Evolutionary conservation across 2,329 filamentous ascomycete species (phyloP), one percentile per base, ranked within the genome.

Genomic region (Metarhizium album): DNA sequence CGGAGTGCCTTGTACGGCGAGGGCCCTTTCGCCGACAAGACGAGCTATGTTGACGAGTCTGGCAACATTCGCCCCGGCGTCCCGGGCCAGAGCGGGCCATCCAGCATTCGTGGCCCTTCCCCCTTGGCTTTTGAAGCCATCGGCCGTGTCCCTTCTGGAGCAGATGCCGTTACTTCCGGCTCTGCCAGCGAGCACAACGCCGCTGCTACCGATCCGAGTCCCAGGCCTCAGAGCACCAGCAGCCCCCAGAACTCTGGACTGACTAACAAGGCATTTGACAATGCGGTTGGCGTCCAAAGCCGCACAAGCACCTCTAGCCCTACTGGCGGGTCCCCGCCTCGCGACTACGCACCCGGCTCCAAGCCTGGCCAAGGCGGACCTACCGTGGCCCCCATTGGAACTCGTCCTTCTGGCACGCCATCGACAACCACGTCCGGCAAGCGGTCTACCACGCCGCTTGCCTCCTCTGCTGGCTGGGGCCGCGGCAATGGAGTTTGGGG

Each of bases 1-100:
- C 90, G 94, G 70, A 90, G 86, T 69, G 90, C 91, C 57, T 74
- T 98, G 58, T 98, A 97, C 69, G 89, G 90, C 65, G 88, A 87
- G 64, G 76, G 76, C 11, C 67, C 78, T 48, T 85, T 88, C 65
- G 82, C 84, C 64, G 83, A 84, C 58, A 80, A 79, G 58, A 75
- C 74, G 55, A 76, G 74, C 57, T 84, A 85, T 61, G 75, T 82
- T 47, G 85, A 90, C 54, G 87, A 90, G 62, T 77, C 78, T 29
- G 78, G 79, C 55, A 73, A 74, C 20, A 71, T 80, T 35, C 82
- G 84, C 54, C 70, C 81, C 29, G 82, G 82, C 53, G 82, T 81
- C 60, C 84, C 88, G 58, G 79, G 81, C 31, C 75, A 82, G 47
- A 78, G 80, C 51, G 80, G 79, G 31, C 74, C 80, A 45, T 75